phyloP scores from a whole-genome alignment of 345 rosid genomes.

The Eucalyptus pauciflora region DNA sequence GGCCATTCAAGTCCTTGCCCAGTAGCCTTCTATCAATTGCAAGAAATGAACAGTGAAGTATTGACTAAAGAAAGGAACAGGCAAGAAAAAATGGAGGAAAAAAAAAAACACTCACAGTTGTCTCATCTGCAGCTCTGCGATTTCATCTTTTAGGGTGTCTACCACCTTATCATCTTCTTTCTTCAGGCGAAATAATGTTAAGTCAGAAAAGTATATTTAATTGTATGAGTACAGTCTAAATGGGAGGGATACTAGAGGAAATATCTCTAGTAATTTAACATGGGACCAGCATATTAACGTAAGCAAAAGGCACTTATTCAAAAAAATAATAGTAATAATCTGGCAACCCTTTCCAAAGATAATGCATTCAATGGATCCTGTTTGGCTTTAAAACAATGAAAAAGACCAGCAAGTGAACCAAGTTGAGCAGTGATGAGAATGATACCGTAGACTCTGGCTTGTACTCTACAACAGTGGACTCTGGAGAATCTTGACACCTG shows the following conservation, averaged over 20 bases:
- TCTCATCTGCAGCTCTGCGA: conserved; percentile 57
- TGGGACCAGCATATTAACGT: background rate
- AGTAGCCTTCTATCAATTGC: conserved; percentile 31
- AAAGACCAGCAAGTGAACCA: background rate
- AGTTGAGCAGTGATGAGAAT: background rate
- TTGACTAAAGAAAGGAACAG: background rate
- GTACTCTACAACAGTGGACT: conserved; percentile 21
- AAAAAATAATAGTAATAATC: background rate
- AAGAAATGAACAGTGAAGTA: background rate
- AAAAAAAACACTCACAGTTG: conserved; percentile 51
- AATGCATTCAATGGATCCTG: background rate
- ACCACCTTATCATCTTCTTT: conserved; percentile 43
- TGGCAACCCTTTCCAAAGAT: background rate
- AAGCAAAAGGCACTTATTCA: background rate
- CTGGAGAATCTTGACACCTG: conserved; percentile 40
- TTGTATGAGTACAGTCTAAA: background rate
- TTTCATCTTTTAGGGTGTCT: conserved; percentile 46
- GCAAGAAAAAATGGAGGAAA: background rate
- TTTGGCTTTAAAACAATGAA: background rate
- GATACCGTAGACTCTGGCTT: conserved; percentile 16
- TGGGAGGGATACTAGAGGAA: background rate
- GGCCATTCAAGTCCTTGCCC: conserved; percentile 55
- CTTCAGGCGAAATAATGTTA: conserved; percentile 2
- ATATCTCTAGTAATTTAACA: background rate
- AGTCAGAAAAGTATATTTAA: background rate